Conservation (phyloP, 352 stramenopile species). For the Globisporangium heterothallicum region DNA sequence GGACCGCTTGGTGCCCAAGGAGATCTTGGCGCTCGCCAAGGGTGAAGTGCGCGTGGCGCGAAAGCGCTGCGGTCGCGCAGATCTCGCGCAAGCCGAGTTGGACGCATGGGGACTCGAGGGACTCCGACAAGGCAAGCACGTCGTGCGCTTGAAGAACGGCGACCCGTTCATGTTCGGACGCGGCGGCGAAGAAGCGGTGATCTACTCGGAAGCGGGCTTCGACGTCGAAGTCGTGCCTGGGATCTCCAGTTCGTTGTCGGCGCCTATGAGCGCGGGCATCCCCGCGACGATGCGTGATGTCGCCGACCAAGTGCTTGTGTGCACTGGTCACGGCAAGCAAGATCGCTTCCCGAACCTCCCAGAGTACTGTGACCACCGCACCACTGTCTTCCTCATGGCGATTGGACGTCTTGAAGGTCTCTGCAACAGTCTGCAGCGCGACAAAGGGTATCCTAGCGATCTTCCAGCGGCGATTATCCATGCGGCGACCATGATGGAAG, state of each 20-base stretch:
- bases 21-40: conserved; percentile 87
- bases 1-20: conserved; percentile 89
- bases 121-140: conserved; percentile 82
- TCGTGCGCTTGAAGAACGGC: conserved; percentile 96
- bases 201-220: conserved; percentile 72
- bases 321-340: conserved; percentile 93
- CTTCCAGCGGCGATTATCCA: conserved; percentile 93
- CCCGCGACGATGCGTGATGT: conserved; percentile 94
- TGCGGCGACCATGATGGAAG: conserved; percentile 86
- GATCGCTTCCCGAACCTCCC: conserved; percentile 90
- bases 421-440: conserved; percentile 64
- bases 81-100: conserved; percentile 91
- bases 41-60: conserved; percentile 90
- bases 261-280: conserved; percentile 91
- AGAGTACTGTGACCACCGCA: conserved; percentile 94
- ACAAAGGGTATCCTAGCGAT: conserved; percentile 86
- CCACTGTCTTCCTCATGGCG: conserved; percentile 97
- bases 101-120: conserved; percentile 91
- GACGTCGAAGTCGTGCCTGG: conserved; percentile 87
- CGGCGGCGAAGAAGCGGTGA: conserved; percentile 91
- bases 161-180: conserved; percentile 97
- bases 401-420: conserved; percentile 91
- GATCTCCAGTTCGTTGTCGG: conserved; percentile 94
- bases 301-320: conserved; percentile 90
- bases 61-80: conserved; percentile 93